These are phyloP conservation scores for Lotmaria passim DNA, from an alignment of 208 protist genomes.

Conservation along the genomic window DNA sequence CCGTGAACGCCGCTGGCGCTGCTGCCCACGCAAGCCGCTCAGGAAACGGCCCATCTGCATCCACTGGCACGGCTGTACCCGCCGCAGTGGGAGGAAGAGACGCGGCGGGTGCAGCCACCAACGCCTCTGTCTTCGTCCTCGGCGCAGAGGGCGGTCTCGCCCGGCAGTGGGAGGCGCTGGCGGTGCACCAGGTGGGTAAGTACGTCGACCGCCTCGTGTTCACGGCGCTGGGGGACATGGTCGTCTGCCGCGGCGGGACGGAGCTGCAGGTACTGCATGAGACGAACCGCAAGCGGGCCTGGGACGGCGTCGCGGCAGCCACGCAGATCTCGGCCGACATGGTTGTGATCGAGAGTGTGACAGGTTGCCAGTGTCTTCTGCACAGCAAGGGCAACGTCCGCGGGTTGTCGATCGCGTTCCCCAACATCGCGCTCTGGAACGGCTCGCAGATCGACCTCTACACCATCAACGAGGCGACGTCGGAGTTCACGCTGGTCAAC, in stretches of 20 bases:
- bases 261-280: slow-evolving; percentile 87
- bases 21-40: neutral
- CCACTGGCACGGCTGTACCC: neutral
- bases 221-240: slow-evolving; percentile 62
- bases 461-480: slow-evolving; percentile 86
- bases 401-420: slow-evolving; percentile 83
- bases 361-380: slow-evolving; percentile 84
- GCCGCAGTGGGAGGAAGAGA: too few relatives aligned
- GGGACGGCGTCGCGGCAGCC: slow-evolving; percentile 82
- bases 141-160: slow-evolving; percentile 33
- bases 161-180: slow-evolving; percentile 70
- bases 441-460: slow-evolving; percentile 89
- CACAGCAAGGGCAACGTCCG: slow-evolving; percentile 74
- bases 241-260: slow-evolving; percentile 51
- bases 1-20: neutral
- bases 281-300: slow-evolving; percentile 81
- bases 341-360: slow-evolving; percentile 87
- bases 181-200: slow-evolving; percentile 71
- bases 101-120: neutral
- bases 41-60: neutral
- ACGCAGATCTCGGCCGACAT: slow-evolving; percentile 89
- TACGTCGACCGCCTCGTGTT: slow-evolving; percentile 69
- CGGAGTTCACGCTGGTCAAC: slow-evolving; percentile 67
- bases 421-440: slow-evolving; percentile 90
- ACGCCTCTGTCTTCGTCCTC: slow-evolving; percentile 8